Conservation (phyloP, 352 stramenopile genomes). For the Phytophthora ohioensis region DNA sequence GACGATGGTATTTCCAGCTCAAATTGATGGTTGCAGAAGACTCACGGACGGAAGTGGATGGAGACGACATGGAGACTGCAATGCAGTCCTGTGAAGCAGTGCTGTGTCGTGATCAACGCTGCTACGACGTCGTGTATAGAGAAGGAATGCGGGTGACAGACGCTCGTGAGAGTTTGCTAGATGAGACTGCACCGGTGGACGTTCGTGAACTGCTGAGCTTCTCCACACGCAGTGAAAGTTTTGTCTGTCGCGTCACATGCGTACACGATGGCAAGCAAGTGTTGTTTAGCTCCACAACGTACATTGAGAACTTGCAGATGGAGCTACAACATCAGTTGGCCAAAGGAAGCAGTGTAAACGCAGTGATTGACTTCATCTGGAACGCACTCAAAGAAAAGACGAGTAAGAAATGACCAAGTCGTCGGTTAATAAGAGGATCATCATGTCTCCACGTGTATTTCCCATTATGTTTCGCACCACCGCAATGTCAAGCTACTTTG, state of each 20-base stretch:
- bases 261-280: constrained; percentile 14
- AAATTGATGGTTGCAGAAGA: constrained; percentile 41
- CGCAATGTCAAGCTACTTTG: constrained; percentile 54
- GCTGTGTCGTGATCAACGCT: constrained; percentile 37
- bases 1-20: constrained; percentile 55
- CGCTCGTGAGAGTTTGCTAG: constrained; percentile 40
- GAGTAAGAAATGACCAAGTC: neutral
- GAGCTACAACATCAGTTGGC: constrained; percentile 23
- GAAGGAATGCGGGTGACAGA: constrained; percentile 37
- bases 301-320: constrained; percentile 37
- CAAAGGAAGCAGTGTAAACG: neutral
- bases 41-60: neutral
- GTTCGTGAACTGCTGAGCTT: constrained; percentile 60
- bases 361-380: constrained; percentile 22
- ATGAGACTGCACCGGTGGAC: constrained; percentile 18
- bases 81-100: constrained; percentile 16
- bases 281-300: constrained; percentile 39
- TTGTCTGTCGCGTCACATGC: constrained; percentile 51
- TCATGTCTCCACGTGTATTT: constrained; percentile 72
- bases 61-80: constrained; percentile 15
- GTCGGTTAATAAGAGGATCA: constrained; percentile 37
- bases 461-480: constrained; percentile 82
- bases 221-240: constrained; percentile 46
- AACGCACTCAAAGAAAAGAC: neutral
- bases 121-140: constrained; percentile 61